Evolutionary conservation across 345 rosid species (phyloP).

Genomic region (Sisymbrium altissimum): DNA sequence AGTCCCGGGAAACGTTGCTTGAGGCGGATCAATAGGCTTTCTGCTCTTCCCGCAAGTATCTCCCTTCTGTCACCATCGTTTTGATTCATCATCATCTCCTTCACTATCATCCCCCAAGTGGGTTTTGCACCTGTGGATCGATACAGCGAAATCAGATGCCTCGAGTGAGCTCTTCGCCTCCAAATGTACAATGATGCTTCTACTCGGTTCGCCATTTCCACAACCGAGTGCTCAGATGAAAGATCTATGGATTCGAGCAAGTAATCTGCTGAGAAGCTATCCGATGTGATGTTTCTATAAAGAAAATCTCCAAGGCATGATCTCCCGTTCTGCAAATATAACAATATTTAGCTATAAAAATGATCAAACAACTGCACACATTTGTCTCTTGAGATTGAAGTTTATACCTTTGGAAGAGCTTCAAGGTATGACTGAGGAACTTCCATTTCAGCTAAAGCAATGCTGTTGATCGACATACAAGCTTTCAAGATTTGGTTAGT

Average conservation of each 20-base stretch:
- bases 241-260: conserved; percentile 84
- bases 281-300: conserved; percentile 76
- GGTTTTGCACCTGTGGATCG: conserved; percentile 60
- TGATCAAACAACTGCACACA: not conserved
- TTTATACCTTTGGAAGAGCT: conserved; percentile 76
- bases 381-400: not conserved
- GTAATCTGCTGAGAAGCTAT: conserved; percentile 73
- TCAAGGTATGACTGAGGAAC: conserved; percentile 82
- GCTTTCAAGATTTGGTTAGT: conserved; percentile 93
- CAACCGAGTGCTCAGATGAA: conserved; percentile 73
- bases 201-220: conserved; percentile 79
- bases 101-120: conserved; percentile 87
- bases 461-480: conserved; percentile 84
- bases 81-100: conserved; percentile 75
- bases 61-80: conserved; percentile 90
- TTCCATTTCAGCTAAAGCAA: conserved; percentile 81
- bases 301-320: conserved; percentile 78
- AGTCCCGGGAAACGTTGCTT: conserved; percentile 90
- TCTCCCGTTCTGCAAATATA: conserved; percentile 70
- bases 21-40: conserved; percentile 70
- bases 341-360: not conserved
- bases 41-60: conserved; percentile 75
- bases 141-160: conserved; percentile 46
- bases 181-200: conserved; percentile 81
- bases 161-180: conserved; percentile 68